Base-by-base conservation (phyloP, 2,329 filamentous ascomycete species). In the Penicillium sp. region DNA sequence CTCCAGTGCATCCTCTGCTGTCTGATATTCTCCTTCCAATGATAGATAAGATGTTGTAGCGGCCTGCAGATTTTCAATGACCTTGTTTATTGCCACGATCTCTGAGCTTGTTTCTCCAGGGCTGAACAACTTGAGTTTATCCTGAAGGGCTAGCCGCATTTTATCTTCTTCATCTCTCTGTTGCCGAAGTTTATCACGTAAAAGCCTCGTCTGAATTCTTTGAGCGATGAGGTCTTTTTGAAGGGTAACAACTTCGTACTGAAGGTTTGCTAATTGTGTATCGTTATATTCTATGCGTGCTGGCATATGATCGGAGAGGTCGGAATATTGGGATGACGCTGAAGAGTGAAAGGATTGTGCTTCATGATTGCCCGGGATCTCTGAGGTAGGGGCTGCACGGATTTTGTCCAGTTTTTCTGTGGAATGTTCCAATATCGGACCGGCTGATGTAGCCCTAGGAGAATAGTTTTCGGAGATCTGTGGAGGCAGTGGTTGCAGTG, bases 1-100 rank as follows among this genome's bases (percentile, higher is more conserved):
- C 37, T 62, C 62, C 29, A 71, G 47, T n/a, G 61, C 54, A 18
- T 66, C 62, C 48, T 72, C 69, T 3, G 58, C 48, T n/a, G 60
- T 34, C 21, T 66, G 53, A 37, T 68, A 67, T 10, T 55, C 57
- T 19, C 56, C 51, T 50, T 71, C 69, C 33, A 66, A 52, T 5
- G 50, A 53, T 45, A 64, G 51, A 44, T 70, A 69, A 16, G 60
- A 58, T 5, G 61, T 55, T 14, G 61, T 62, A 4, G 53, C 55
- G 6, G 46, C 44, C 48, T 65, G 61, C 11, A 67, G 56, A n/a
- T 53, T 37, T 19, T 65, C 58, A 36, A 62, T 62, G 19, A 60
- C 51, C 9, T 40, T 18, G n/a, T 55, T 24, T 23, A 67, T 51
- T 1, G 48, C 16, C 13, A 39, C 9, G 9, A 36, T 16, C 14